phyloP scores from a whole-genome alignment of 108 stramenopile species.

The Nitzschia inconspicua region DNA sequence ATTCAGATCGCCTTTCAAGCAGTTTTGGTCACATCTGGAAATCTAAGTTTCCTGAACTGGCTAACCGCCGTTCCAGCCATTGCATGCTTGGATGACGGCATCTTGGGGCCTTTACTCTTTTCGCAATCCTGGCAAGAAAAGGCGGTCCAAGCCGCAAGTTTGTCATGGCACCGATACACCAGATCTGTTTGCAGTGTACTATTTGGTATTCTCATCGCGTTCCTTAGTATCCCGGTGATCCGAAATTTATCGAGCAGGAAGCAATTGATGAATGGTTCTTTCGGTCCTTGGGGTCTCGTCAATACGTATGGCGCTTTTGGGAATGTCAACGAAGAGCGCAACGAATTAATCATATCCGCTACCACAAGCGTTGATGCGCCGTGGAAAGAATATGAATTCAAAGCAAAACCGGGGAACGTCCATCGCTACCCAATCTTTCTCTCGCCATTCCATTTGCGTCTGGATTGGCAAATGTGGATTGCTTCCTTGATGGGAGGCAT shows the following conservation, averaged over 20 bases:
- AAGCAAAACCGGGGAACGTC: slow-evolving; percentile 59
- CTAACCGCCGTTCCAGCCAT: slow-evolving; percentile 77
- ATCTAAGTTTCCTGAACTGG: slow-evolving; percentile 80
- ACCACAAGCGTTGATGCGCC: slow-evolving; percentile 34
- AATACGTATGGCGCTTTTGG: slow-evolving; percentile 83
- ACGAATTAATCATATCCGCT: slow-evolving; percentile 52
- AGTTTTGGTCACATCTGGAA: slow-evolving; percentile 68
- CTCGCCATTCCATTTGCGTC: slow-evolving; percentile 59
- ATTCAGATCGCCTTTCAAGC: slow-evolving; percentile 64
- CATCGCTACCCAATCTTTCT: slow-evolving; percentile 36
- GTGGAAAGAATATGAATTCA: slow-evolving; percentile 66
- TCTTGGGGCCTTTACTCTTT: too few species aligned
- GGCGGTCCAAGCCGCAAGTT: too few species aligned
- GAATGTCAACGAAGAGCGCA: slow-evolving; percentile 40
- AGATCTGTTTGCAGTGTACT: too few species aligned
- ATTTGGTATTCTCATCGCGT: too few species aligned
- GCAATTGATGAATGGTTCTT: slow-evolving; percentile 68
- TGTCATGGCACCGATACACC: too few species aligned
- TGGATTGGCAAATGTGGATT: slow-evolving; percentile 77
- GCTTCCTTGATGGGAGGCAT: slow-evolving; percentile 27
- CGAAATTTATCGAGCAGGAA: slow-evolving; percentile 42
- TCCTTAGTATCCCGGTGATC: slow-evolving; percentile 47
- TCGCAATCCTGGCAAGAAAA: too few species aligned
- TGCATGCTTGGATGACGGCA: slow-evolving; percentile 70
- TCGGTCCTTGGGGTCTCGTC: slow-evolving; percentile 55